Conservation (phyloP, 2,329 filamentous ascomycete genomes). For the Cladophialophora carrionii region DNA sequence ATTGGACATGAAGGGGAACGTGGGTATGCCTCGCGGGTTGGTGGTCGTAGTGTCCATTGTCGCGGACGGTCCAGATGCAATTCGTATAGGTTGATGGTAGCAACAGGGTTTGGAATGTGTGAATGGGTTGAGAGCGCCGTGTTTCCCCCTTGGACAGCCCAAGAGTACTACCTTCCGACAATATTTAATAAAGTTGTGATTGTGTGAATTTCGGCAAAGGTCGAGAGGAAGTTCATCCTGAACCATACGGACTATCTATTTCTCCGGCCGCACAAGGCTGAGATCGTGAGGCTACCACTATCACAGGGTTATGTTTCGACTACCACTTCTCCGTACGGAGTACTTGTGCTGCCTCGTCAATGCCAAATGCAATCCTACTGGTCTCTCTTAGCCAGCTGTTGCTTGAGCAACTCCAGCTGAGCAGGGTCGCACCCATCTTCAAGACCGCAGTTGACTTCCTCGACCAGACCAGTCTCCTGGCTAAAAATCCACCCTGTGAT, state of each 20-base stretch:
- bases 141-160: background rate
- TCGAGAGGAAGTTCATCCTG: background rate
- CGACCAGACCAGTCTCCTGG: constrained; percentile 10
- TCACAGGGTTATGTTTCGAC: background rate
- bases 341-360: background rate
- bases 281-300: background rate
- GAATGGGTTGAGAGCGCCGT: background rate
- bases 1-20: constrained; percentile 53
- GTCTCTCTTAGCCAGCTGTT: constrained; percentile 5
- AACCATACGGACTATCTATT: constrained; percentile 4
- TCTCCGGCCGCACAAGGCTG: background rate
- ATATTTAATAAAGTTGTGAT: background rate
- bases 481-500: constrained; percentile 23
- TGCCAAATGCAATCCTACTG: background rate
- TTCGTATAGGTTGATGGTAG: background rate
- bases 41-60: constrained; percentile 37
- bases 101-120: background rate
- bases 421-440: constrained; percentile 11
- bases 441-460: constrained; percentile 21
- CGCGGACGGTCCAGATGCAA: background rate
- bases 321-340: too few relatives aligned
- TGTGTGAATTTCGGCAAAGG: background rate
- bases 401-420: constrained; percentile 13
- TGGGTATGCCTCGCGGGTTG: constrained; percentile 53
- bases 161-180: too few relatives aligned